Conservation (phyloP, 2,329 filamentous ascomycete genomes). For the Tricladium varicosporioides region DNA sequence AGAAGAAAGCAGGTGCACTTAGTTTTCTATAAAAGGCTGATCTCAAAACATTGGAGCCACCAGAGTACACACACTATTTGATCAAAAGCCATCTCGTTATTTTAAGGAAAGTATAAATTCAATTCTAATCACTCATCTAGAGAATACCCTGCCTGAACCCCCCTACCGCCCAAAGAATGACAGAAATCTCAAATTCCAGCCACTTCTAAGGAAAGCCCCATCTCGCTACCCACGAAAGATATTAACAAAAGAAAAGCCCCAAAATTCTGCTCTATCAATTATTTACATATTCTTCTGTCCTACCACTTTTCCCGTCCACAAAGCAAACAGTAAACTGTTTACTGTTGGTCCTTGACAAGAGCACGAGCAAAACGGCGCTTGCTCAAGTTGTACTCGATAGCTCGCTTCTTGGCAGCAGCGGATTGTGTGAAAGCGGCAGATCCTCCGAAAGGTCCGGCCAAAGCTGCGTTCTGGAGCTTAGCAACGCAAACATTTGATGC, state of each 20-base stretch:
- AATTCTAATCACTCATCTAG: slow-evolving; percentile 7
- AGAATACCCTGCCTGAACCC: too few species aligned
- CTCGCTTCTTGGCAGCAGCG: slow-evolving; percentile 56
- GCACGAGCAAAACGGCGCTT: slow-evolving; percentile 36
- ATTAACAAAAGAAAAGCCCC: neutral
- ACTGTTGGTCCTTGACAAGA: slow-evolving; percentile 18
- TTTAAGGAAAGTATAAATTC: slow-evolving; percentile 12
- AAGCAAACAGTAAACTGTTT: slow-evolving; percentile 4
- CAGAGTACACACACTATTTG: too few species aligned
- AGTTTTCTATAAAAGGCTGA: too few species aligned
- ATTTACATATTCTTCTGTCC: neutral
- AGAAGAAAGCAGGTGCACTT: too few species aligned
- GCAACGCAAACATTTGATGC: slow-evolving; percentile 63
- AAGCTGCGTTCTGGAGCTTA: slow-evolving; percentile 59
- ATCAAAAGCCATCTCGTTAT: too few species aligned
- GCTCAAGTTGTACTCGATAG: slow-evolving; percentile 50
- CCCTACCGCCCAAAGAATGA: slow-evolving; percentile 6
- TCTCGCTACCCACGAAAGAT: neutral
- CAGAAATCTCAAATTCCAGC: slow-evolving; percentile 10
- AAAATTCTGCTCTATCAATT: neutral
- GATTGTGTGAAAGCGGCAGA: slow-evolving; percentile 64
- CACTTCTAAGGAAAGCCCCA: neutral
- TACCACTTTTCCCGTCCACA: neutral
- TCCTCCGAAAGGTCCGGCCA: slow-evolving; percentile 65
- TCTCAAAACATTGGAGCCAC: too few species aligned